phyloP scores from a whole-genome alignment of 1,284 basidiomycete genomes.

The Cerioporus squamosus region DNA sequence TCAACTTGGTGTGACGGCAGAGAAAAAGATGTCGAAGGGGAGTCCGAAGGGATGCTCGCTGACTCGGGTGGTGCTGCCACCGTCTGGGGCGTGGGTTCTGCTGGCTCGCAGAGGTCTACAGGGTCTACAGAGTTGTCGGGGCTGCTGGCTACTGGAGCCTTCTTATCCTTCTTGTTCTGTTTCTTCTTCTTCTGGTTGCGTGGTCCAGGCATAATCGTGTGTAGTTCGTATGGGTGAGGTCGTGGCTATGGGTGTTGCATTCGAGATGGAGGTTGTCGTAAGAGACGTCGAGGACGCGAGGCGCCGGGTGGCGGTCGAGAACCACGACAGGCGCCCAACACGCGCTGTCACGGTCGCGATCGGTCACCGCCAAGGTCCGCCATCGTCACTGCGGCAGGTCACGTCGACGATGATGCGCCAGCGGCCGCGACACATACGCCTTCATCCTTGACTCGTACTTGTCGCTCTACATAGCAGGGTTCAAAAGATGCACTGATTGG shows the following conservation, averaged over 20 bases:
- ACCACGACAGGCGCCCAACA: too few relatives aligned
- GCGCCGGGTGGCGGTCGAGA: too few relatives aligned
- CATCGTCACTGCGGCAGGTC: too few relatives aligned
- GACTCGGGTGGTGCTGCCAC: background rate
- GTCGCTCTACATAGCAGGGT: too few relatives aligned
- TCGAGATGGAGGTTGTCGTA: background rate
- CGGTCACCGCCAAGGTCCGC: constrained; percentile 6
- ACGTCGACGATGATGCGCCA: too few relatives aligned
- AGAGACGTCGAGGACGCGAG: background rate
- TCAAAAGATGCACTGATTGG: too few relatives aligned
- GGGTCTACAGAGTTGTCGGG: background rate
- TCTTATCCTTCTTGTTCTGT: constrained; percentile 37
- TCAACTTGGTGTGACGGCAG: too few relatives aligned
- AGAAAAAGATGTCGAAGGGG: too few relatives aligned
- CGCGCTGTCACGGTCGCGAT: background rate
- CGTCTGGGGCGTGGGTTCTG: background rate
- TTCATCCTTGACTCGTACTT: too few relatives aligned
- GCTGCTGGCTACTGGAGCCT: background rate
- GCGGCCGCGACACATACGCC: too few relatives aligned
- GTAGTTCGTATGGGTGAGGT: constrained; percentile 2
- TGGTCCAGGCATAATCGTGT: constrained; percentile 48
- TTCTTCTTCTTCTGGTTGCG: constrained; percentile 48
- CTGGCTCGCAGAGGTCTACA: too few relatives aligned
- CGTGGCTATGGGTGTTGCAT: background rate
- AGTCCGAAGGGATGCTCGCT: background rate